Evolutionary conservation across 306 rosid genomes (phyloP).

Genomic region (Senna tora): DNA sequence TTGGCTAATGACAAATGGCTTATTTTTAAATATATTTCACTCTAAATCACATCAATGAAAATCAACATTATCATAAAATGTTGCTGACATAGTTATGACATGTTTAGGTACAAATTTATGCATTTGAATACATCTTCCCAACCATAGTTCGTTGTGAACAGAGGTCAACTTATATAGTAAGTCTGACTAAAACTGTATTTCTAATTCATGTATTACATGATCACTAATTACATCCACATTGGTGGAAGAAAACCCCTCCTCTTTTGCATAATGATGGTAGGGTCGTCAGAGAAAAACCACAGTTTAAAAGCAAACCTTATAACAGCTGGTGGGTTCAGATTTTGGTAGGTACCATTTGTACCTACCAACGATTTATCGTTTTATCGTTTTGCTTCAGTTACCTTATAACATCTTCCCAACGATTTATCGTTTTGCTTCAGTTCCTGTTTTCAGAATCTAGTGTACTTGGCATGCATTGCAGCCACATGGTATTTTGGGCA

Average conservation of each 20-base stretch:
- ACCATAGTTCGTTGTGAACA: not conserved
- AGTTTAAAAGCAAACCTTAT: not conserved
- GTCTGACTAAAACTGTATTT: not conserved
- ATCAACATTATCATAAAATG: not conserved
- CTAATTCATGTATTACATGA: not conserved
- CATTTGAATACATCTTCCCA: not conserved
- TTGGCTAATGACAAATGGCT: constrained; percentile 15
- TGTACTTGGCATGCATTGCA: constrained; percentile 18
- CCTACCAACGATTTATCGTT: too few species aligned
- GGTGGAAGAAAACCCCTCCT: not conserved
- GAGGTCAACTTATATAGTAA: not conserved
- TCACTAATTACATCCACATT: not conserved
- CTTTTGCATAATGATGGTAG: not conserved
- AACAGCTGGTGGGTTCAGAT: not conserved
- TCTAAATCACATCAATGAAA: constrained; percentile 5
- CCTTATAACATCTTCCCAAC: too few species aligned
- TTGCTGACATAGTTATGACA: not conserved
- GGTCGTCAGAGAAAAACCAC: not conserved
- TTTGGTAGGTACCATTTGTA: constrained; percentile 1
- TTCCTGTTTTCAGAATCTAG: not conserved
- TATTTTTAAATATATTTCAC: not conserved
- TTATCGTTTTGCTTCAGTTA: too few species aligned
- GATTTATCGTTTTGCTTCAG: constrained; percentile 28
- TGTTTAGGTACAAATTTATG: constrained; percentile 15
- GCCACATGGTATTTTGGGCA: not conserved